Percentiles rank a stretch among this genome's conserved stretches.
Conservation (phyloP, 2,329 filamentous ascomycete genomes). For the Botrytis porri region DNA sequence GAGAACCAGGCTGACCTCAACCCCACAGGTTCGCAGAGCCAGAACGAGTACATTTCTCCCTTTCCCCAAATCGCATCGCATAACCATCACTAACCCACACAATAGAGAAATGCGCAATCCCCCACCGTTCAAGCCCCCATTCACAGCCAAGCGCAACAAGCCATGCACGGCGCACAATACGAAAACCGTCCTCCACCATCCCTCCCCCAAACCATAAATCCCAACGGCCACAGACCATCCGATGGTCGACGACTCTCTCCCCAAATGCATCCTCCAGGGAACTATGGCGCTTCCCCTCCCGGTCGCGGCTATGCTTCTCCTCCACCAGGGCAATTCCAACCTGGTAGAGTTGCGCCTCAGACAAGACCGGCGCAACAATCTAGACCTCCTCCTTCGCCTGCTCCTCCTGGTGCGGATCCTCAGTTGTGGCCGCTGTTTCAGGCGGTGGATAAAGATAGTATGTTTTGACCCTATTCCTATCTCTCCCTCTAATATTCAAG, state of each 20-base stretch:
- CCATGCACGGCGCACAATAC: constrained; percentile 30
- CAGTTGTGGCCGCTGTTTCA: constrained; percentile 81
- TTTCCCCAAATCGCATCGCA: background rate
- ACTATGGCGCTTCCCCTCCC: constrained; percentile 39
- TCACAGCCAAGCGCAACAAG: constrained; percentile 28
- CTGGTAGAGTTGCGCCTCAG: constrained; percentile 42
- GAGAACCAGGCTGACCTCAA: constrained; percentile 22
- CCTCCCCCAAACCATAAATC: constrained; percentile 21
- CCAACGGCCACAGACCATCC: constrained; percentile 19
- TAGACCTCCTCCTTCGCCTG: constrained; percentile 64
- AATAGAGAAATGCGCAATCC: constrained; percentile 19
- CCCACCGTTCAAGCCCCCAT: background rate
- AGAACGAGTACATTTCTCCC: constrained; percentile 40
- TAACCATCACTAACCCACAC: background rate
- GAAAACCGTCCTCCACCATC: constrained; percentile 36
- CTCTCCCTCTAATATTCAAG: background rate
- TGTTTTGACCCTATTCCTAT: constrained; percentile 1
- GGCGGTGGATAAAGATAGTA: constrained; percentile 83
- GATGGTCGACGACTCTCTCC: constrained; percentile 29
- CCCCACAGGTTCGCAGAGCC: constrained; percentile 50
- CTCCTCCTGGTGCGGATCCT: constrained; percentile 59
- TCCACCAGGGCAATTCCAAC: constrained; percentile 44
- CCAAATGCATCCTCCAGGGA: constrained; percentile 30
- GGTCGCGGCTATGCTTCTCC: constrained; percentile 44
- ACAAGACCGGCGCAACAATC: constrained; percentile 49